These are phyloP conservation scores for Albugo laibachii DNA, from an alignment of 352 stramenopile species.

Conservation along the genomic window DNA sequence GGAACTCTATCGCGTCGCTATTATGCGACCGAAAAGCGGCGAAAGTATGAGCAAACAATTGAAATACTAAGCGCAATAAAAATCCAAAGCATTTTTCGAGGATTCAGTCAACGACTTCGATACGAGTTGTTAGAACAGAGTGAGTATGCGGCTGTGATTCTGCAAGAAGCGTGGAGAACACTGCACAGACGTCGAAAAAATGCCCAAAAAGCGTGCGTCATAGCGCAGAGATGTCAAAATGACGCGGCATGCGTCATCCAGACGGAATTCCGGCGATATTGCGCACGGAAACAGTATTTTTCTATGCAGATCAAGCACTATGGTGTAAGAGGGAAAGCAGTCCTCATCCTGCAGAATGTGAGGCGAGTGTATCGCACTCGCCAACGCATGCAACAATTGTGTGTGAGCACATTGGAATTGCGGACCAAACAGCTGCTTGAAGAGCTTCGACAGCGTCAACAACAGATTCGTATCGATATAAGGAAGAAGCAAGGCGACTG, in stretches of 20 bases:
- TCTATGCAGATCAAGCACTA: constrained; percentile 20
- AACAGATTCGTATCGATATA: constrained; percentile 58
- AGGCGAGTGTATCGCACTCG: constrained; percentile 48
- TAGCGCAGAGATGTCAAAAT: neutral
- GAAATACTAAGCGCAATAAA: constrained; percentile 19
- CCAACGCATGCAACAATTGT: constrained; percentile 33
- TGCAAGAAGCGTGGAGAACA: constrained; percentile 56
- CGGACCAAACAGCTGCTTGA: constrained; percentile 33
- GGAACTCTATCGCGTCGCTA: constrained; percentile 41
- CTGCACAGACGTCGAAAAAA: neutral
- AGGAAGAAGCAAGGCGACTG: constrained; percentile 34
- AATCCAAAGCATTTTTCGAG: constrained; percentile 57
- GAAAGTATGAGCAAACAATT: constrained; percentile 18
- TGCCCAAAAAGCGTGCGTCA: neutral
- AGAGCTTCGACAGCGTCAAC: constrained; percentile 23
- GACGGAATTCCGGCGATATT: constrained; percentile 35
- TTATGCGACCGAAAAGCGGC: constrained; percentile 21
- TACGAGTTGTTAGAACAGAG: constrained; percentile 31
- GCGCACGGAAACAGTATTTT: constrained; percentile 18
- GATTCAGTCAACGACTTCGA: constrained; percentile 26
- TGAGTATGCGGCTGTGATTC: constrained; percentile 41
- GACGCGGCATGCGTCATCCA: constrained; percentile 21
- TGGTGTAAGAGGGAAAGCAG: constrained; percentile 24
- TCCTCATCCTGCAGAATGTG: constrained; percentile 39
- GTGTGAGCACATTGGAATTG: constrained; percentile 42